Percentiles rank a stretch among this genome's conserved stretches.
phyloP scores from a whole-genome alignment of 192 early-diverging fungal genomes.

The Coemansia interrupta region DNA sequence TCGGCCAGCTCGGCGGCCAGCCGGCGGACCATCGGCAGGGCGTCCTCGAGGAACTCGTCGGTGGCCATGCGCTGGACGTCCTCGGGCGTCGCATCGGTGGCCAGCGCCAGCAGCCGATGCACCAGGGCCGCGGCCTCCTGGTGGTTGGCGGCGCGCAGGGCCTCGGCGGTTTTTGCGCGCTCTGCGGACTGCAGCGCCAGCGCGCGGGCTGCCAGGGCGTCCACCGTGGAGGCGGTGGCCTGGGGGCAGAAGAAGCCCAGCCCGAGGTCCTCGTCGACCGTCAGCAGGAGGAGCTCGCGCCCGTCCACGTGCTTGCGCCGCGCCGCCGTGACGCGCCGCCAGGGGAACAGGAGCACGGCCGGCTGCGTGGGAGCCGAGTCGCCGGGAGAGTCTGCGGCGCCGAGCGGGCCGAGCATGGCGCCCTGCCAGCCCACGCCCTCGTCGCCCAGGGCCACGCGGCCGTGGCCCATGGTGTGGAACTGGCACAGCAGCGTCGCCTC shows the following conservation, averaged over 20 bases:
- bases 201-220: background rate
- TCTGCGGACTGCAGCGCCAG: too few species aligned
- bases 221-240: background rate
- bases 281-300: conserved; percentile 26
- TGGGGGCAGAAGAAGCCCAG: conserved; percentile 14
- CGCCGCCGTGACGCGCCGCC: conserved; percentile 24
- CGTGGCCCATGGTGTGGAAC: conserved; percentile 42
- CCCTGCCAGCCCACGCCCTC: conserved; percentile 20
- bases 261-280: conserved; percentile 39
- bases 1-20: conserved; percentile 10
- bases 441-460: conserved; percentile 13
- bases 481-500: conserved; percentile 33
- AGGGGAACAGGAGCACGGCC: conserved; percentile 27
- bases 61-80: too few species aligned
- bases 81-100: too few species aligned
- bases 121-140: background rate
- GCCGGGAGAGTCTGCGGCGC: background rate
- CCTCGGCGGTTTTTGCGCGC: too few species aligned
- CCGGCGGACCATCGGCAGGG: background rate
- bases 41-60: background rate
- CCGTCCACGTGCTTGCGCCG: conserved; percentile 34
- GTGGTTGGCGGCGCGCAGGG: too few species aligned
- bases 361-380: background rate
- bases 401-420: conserved; percentile 5
- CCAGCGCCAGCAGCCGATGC: background rate